phyloP scores from a whole-genome alignment of 2,329 filamentous ascomycete species.

The Chalara sp. region DNA sequence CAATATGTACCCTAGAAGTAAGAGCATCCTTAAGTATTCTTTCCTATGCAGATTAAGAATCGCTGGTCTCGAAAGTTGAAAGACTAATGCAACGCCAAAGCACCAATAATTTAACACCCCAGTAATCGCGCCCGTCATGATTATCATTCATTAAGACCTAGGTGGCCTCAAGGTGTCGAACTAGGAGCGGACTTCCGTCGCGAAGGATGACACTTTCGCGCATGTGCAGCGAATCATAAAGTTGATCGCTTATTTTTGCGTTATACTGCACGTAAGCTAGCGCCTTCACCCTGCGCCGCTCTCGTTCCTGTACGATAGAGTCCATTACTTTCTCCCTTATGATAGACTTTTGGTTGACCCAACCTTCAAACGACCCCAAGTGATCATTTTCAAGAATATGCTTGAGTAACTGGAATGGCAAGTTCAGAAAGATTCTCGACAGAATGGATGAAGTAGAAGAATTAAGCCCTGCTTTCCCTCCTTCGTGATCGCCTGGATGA shows the following conservation, averaged over 20 bases:
- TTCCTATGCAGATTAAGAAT: no score
- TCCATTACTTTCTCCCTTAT: slow-evolving; percentile 42
- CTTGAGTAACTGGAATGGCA: slow-evolving; percentile 63
- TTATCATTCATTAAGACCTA: background rate
- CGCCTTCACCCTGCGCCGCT: slow-evolving; percentile 39
- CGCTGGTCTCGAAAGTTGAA: slow-evolving; percentile 3
- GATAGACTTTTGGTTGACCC: slow-evolving; percentile 34
- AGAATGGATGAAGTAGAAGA: slow-evolving; percentile 37
- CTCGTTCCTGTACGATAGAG: slow-evolving; percentile 48
- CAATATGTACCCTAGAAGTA: no score
- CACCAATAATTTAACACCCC: slow-evolving; percentile 1
- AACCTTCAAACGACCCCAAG: slow-evolving; percentile 44
- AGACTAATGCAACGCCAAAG: slow-evolving; percentile 9
- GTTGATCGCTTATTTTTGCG: slow-evolving; percentile 19
- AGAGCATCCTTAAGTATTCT: no score
- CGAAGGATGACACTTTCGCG: slow-evolving; percentile 23
- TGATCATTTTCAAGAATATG: slow-evolving; percentile 55
- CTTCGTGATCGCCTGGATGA: slow-evolving; percentile 31
- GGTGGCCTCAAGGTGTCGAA: slow-evolving; percentile 3
- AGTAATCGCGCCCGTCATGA: slow-evolving; percentile 1
- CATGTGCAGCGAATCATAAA: slow-evolving; percentile 25
- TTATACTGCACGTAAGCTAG: slow-evolving; percentile 15
- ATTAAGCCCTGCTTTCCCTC: slow-evolving; percentile 22
- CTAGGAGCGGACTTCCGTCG: slow-evolving; percentile 18
- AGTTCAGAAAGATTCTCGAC: slow-evolving; percentile 61